Conservation (phyloP, 2,329 filamentous ascomycete genomes). For the Stachybotrys echinatus region DNA sequence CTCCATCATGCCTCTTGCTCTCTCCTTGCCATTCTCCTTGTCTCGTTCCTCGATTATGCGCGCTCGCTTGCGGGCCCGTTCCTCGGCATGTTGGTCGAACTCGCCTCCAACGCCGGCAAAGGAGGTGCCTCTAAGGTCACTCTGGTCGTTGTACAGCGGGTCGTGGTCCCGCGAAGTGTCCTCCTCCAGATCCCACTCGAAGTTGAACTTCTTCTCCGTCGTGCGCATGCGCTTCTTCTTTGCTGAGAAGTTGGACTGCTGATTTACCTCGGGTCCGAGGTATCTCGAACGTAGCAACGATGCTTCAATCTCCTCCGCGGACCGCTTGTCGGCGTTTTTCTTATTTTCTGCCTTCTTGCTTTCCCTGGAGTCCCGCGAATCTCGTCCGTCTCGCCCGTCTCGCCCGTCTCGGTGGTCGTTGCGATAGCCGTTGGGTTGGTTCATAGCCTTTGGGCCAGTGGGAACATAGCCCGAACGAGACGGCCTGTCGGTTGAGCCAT, state of each 20-base stretch:
- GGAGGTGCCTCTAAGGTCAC: slow-evolving; percentile 23
- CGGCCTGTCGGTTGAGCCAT: slow-evolving; percentile 15
- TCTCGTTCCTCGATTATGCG: slow-evolving; percentile 71
- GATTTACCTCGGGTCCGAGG: slow-evolving; percentile 84
- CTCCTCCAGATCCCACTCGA: slow-evolving; percentile 94
- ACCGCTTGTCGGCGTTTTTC: slow-evolving; percentile 29
- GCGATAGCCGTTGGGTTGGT: slow-evolving; percentile 39
- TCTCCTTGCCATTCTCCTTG: slow-evolving; percentile 65
- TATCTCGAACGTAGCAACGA: slow-evolving; percentile 75
- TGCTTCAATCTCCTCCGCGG: slow-evolving; percentile 62
- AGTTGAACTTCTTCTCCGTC: slow-evolving; percentile 97
- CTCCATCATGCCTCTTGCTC: slow-evolving; percentile 76
- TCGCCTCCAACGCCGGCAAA: slow-evolving; percentile 45
- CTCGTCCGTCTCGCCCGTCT: slow-evolving; percentile 47
- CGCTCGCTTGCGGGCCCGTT: slow-evolving; percentile 52
- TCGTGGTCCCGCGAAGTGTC: slow-evolving; percentile 71
- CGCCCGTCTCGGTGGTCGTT: slow-evolving; percentile 24
- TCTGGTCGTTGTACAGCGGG: slow-evolving; percentile 56
- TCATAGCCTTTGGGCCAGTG: slow-evolving; percentile 67
- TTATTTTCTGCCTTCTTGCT: slow-evolving; percentile 28
- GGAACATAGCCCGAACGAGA: slow-evolving; percentile 39
- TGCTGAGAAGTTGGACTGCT: slow-evolving; percentile 79
- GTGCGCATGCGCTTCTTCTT: slow-evolving; percentile 94
- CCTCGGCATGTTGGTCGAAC: slow-evolving; percentile 50
- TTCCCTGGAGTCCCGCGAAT: slow-evolving; percentile 27